A percentile compares a stretch with the other conserved stretches of the same genome.
Conservation (phyloP, 805 yeast genomes). For the Yamadazyma ubonensis region DNA sequence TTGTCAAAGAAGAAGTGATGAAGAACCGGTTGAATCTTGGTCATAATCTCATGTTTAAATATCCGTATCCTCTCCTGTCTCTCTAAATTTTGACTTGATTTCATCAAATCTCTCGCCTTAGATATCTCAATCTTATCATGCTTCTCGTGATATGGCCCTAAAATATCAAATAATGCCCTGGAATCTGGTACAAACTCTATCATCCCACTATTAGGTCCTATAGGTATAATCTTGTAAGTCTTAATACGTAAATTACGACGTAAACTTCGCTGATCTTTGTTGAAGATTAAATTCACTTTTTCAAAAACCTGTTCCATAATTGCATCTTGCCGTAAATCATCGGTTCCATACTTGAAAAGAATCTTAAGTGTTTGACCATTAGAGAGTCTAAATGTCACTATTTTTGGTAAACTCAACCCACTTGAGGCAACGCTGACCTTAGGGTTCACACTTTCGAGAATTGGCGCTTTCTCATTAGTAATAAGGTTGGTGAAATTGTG, state of each 20-base stretch:
- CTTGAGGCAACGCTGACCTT: slow-evolving; percentile 64
- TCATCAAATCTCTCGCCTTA: slow-evolving; percentile 69
- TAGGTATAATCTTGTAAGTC: slow-evolving; percentile 86
- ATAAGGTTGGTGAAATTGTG: slow-evolving; percentile 12
- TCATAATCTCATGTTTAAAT: slow-evolving; percentile 45
- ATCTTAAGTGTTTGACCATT: slow-evolving; percentile 60
- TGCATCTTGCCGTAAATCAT: slow-evolving; percentile 92
- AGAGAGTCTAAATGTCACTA: slow-evolving; percentile 52
- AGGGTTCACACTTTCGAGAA: slow-evolving; percentile 45
- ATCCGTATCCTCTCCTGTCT: slow-evolving; percentile 42
- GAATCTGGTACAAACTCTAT: slow-evolving; percentile 88
- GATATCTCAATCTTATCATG: slow-evolving; percentile 8
- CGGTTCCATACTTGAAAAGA: slow-evolving; percentile 81
- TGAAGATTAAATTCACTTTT: slow-evolving; percentile 71
- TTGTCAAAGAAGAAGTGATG: slow-evolving; percentile 67
- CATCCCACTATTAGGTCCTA: slow-evolving; percentile 84
- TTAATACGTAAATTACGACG: slow-evolving; percentile 61
- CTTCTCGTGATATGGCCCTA: slow-evolving; percentile 59
- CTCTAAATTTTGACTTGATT: slow-evolving; percentile 49
- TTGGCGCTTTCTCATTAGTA: slow-evolving; percentile 29
- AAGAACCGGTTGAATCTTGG: slow-evolving; percentile 62
- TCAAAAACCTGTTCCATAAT: slow-evolving; percentile 97
- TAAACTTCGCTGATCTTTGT: slow-evolving; percentile 53
- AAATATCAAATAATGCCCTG: slow-evolving; percentile 63
- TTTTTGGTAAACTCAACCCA: slow-evolving; percentile 88